These are phyloP conservation scores for Saccharum officinarum DNA, from an alignment of 176 grass and related monocot genomes.

Conservation along the genomic window DNA sequence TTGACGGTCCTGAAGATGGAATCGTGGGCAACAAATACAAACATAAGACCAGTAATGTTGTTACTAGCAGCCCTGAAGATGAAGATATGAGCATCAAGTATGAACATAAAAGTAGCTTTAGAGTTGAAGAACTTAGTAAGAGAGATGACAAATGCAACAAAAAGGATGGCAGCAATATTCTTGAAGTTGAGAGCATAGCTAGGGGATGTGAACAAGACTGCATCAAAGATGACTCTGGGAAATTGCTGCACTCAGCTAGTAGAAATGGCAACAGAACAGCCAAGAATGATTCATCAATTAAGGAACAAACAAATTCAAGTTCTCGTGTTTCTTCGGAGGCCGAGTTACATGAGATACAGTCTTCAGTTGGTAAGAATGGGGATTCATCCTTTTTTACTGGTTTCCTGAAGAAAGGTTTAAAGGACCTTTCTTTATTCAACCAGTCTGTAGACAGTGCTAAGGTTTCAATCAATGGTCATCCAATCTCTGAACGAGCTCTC, in stretches of 20 bases:
- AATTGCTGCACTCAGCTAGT: conserved; percentile 28
- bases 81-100: conserved; percentile 30
- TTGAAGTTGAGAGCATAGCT: conserved; percentile 36
- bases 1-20: neutral
- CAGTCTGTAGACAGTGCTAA: conserved; percentile 50
- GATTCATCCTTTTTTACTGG: conserved; percentile 76
- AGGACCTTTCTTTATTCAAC: conserved; percentile 68
- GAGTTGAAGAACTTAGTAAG: neutral
- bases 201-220: conserved; percentile 35
- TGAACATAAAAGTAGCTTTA: conserved; percentile 35
- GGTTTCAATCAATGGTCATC: conserved; percentile 81
- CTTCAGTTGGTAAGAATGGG: conserved; percentile 45
- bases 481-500: conserved; percentile 77
- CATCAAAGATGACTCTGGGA: conserved; percentile 21
- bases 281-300: conserved; percentile 33
- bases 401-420: conserved; percentile 73
- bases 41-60: conserved; percentile 6
- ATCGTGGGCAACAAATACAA: neutral
- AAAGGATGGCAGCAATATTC: conserved; percentile 15
- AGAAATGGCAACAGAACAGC: conserved; percentile 8
- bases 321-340: conserved; percentile 50
- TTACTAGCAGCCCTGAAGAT: conserved; percentile 31
- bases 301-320: conserved; percentile 41
- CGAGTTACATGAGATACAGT: conserved; percentile 56
- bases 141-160: conserved; percentile 29